phyloP scores from a whole-genome alignment of 2,329 filamentous ascomycete species.

The Sporothrix curviconia region DNA sequence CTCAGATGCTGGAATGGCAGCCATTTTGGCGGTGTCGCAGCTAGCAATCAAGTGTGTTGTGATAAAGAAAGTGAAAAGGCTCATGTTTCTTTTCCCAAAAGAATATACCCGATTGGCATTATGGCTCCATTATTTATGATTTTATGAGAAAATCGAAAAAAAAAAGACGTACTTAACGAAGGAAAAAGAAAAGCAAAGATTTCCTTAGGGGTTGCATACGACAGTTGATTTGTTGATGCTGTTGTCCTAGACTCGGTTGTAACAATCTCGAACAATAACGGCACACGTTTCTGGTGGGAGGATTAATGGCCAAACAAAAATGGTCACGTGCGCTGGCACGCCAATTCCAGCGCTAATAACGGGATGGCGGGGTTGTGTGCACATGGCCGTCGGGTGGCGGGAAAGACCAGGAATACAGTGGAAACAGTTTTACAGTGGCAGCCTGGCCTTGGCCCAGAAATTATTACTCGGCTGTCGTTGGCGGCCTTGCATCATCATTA shows the following conservation, averaged over 20 bases:
- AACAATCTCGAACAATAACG: too few species aligned
- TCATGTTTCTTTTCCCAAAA: not conserved
- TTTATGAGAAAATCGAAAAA: too few species aligned
- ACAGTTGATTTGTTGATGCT: too few species aligned
- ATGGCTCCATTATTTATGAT: too few species aligned
- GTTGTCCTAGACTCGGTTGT: too few species aligned
- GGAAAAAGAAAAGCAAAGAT: too few species aligned
- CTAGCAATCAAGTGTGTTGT: too few species aligned
- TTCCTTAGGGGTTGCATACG: too few species aligned
- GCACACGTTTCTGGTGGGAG: too few species aligned
- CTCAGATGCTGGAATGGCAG: slow-evolving; percentile 47
- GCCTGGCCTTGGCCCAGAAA: not conserved
- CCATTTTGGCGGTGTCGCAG: not conserved
- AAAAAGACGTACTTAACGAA: too few species aligned
- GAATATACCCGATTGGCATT: too few species aligned
- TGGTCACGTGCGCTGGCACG: not conserved
- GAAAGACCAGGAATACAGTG: not conserved
- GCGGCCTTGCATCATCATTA: slow-evolving; percentile 8
- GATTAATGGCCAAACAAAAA: not conserved
- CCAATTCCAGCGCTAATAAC: not conserved
- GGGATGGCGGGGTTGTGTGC: not conserved
- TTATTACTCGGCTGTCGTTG: not conserved
- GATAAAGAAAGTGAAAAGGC: not conserved
- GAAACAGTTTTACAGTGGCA: not conserved
- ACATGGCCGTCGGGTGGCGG: slow-evolving; percentile 6